phyloP scores from a whole-genome alignment of 306 rosid species.

The barrel medic (Medicago truncatula) region MtrunA17r5.0-ANR NC_053042.1:35995001-35995500 shows the following conservation, averaged over 20 bases:
- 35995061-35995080: too few relatives aligned
- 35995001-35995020: background rate
- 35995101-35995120: background rate
- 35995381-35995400: constrained; percentile 78
- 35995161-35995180: constrained; percentile 4
- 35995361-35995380: constrained; percentile 42
- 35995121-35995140: background rate
- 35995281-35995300: constrained; percentile 38
- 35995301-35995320: constrained; percentile 38
- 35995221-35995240: background rate
- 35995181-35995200: background rate
- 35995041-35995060: too few relatives aligned
- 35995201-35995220: background rate
- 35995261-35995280: constrained; percentile 46
- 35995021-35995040: too few relatives aligned
- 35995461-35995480: constrained; percentile 37
- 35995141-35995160: constrained; percentile 20
- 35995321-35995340: constrained; percentile 41
- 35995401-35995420: constrained; percentile 54
- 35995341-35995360: constrained; percentile 42
- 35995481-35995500: background rate
- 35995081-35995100: too few relatives aligned
- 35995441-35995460: background rate
- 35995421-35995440: constrained; percentile 11
- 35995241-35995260: constrained; percentile 31